phyloP scores from a whole-genome alignment of 1,284 basidiomycete species.

The Boletus subluridellus region DNA sequence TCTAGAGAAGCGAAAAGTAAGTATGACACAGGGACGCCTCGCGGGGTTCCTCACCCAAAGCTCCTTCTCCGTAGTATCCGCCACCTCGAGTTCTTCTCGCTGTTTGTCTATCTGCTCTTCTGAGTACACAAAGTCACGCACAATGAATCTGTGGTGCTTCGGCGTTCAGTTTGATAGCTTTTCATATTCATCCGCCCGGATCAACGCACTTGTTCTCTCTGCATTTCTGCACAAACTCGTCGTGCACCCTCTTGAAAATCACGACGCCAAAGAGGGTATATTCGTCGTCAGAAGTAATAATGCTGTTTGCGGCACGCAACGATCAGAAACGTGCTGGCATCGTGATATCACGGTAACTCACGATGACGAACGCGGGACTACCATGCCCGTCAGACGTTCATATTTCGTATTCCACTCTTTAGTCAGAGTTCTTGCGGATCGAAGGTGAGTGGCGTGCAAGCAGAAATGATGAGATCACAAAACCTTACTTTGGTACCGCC shows the following conservation, averaged over 20 bases:
- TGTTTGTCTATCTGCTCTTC: conserved; percentile 84
- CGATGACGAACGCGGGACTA: conserved; percentile 94
- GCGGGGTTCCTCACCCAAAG: conserved; percentile 75
- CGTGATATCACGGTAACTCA: conserved; percentile 40
- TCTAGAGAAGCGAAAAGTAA: conserved; percentile 46
- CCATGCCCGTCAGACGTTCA: conserved; percentile 85
- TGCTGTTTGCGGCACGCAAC: conserved; percentile 35
- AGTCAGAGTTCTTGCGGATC: conserved; percentile 58
- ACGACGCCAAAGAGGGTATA: conserved; percentile 86
- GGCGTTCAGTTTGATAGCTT: conserved; percentile 4
- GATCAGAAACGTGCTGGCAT: conserved; percentile 24
- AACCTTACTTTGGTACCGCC: conserved; percentile 85
- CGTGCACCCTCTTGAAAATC: conserved; percentile 87
- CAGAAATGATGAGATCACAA: conserved; percentile 6
- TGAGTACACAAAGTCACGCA: conserved; percentile 93
- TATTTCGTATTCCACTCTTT: conserved; percentile 92
- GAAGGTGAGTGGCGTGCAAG: conserved; percentile 9
- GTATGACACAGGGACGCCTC: not conserved
- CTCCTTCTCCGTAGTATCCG: conserved; percentile 90
- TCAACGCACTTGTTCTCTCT: conserved; percentile 83
- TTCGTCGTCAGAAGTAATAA: conserved; percentile 83
- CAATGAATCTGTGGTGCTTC: conserved; percentile 61
- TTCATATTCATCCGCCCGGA: conserved; percentile 14
- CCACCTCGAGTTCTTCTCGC: conserved; percentile 74
- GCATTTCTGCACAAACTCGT: conserved; percentile 93